phyloP scores from a whole-genome alignment of 768 basidiomycete species.

The Hydnum rufescens region DNA sequence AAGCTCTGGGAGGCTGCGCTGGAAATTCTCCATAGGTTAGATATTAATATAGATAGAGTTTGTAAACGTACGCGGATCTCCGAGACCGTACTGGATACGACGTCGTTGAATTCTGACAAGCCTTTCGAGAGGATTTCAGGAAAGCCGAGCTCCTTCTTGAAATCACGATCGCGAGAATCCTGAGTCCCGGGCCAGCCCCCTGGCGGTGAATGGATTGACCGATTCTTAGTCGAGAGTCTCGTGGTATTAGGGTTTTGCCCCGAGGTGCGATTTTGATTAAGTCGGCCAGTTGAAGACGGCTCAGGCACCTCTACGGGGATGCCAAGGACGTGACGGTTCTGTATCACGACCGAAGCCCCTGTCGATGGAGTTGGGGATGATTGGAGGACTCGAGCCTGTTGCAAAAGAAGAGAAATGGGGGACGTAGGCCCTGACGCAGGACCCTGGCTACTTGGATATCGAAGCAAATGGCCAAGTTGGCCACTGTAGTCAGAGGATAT shows the following conservation, averaged over 20 bases:
- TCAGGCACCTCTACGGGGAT: constrained; percentile 50
- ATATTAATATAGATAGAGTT: neutral
- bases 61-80: constrained; percentile 41
- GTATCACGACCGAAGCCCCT: constrained; percentile 58
- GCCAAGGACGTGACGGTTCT: constrained; percentile 61
- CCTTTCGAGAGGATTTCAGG: constrained; percentile 57
- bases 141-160: constrained; percentile 16
- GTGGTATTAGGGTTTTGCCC: constrained; percentile 2
- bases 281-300: constrained; percentile 18
- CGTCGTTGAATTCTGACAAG: constrained; percentile 66
- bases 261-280: neutral
- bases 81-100: constrained; percentile 58
- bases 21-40: constrained; percentile 13
- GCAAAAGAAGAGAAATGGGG: constrained; percentile 45
- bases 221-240: constrained; percentile 12
- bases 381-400: constrained; percentile 65
- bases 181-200: neutral
- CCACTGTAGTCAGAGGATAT: constrained; percentile 72
- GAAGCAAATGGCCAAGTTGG: constrained; percentile 66
- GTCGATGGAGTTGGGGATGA: constrained; percentile 53
- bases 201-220: neutral
- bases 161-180: constrained; percentile 1
- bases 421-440: constrained; percentile 15
- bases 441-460: constrained; percentile 53
- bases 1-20: constrained; percentile 8